These are phyloP conservation scores for Russula olivacea DNA, from an alignment of 768 basidiomycete genomes.

Conservation along the genomic window DNA sequence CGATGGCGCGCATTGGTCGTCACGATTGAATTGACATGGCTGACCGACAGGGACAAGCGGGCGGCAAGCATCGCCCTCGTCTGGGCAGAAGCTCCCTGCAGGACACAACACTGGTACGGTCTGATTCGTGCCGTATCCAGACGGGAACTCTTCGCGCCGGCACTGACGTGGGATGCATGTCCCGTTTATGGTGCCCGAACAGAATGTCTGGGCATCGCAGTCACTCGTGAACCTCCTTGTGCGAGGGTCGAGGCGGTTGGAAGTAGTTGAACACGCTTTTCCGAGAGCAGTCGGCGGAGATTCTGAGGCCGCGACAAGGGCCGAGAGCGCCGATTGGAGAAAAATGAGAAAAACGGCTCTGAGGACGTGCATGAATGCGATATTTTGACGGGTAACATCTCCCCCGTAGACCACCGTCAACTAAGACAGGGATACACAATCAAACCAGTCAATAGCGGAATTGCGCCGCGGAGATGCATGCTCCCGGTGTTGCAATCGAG, in stretches of 20 bases:
- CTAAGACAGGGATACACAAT: neutral
- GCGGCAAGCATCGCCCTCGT: constrained; percentile 21
- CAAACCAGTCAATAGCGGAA: neutral
- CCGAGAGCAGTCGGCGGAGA: constrained; percentile 6
- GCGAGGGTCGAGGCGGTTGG: constrained; percentile 22
- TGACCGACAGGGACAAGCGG: constrained; percentile 17
- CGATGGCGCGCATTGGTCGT: constrained; percentile 23
- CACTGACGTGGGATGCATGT: constrained; percentile 22
- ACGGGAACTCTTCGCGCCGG: constrained; percentile 22
- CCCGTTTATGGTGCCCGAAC: constrained; percentile 17
- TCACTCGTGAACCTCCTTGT: constrained; percentile 21
- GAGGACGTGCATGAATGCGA: constrained; percentile 2
- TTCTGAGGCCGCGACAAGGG: neutral
- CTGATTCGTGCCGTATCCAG: constrained; percentile 12
- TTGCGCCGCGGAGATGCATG: neutral
- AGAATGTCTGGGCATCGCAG: constrained; percentile 23
- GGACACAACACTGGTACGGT: constrained; percentile 16
- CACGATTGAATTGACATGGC: constrained; percentile 24
- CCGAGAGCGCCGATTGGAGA: neutral
- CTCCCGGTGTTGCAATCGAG: neutral
- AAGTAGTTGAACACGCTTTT: constrained; percentile 14
- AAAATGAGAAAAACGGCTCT: neutral
- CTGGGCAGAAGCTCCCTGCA: constrained; percentile 22
- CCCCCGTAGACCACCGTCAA: neutral
- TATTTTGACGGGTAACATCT: neutral